These are phyloP conservation scores for Ramaria sp. DNA, from an alignment of 768 basidiomycete species.

Conservation along the genomic window DNA sequence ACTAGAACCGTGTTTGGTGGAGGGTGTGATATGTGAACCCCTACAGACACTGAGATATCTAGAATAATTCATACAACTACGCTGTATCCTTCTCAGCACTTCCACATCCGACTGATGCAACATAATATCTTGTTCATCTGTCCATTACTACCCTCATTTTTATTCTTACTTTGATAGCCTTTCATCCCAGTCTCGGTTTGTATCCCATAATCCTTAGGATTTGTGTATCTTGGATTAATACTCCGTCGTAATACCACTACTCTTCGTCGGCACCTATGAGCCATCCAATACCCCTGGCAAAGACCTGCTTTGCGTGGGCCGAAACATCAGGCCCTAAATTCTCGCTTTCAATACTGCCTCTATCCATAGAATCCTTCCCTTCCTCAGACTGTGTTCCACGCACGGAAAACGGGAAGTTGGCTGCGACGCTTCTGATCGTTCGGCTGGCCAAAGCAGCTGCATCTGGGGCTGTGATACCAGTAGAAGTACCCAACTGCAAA, in stretches of 20 bases:
- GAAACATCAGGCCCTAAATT: constrained; percentile 48
- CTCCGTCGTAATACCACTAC: not conserved
- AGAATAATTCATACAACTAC: too few relatives aligned
- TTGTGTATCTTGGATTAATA: not conserved
- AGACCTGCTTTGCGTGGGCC: constrained; percentile 61
- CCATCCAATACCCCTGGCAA: constrained; percentile 94
- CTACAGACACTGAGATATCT: not conserved
- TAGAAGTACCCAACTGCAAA: constrained; percentile 36
- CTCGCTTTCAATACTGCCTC: constrained; percentile 20
- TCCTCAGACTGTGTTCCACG: constrained; percentile 31
- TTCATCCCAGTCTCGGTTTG: not conserved
- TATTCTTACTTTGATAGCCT: not conserved
- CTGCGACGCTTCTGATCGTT: constrained; percentile 68
- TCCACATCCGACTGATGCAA: not conserved
- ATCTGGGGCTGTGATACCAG: constrained; percentile 57
- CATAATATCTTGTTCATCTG: not conserved
- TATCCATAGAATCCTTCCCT: constrained; percentile 28
- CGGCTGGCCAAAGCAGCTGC: constrained; percentile 51
- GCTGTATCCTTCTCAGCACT: not conserved
- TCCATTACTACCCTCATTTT: not conserved
- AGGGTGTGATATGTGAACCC: constrained; percentile 7
- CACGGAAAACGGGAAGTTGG: constrained; percentile 62
- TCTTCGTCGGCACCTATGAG: constrained; percentile 77
- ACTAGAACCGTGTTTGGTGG: constrained; percentile 8
- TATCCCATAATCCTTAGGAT: not conserved